phyloP scores from a whole-genome alignment of 108 stramenopile species.

The Ochromonas danica region DNA sequence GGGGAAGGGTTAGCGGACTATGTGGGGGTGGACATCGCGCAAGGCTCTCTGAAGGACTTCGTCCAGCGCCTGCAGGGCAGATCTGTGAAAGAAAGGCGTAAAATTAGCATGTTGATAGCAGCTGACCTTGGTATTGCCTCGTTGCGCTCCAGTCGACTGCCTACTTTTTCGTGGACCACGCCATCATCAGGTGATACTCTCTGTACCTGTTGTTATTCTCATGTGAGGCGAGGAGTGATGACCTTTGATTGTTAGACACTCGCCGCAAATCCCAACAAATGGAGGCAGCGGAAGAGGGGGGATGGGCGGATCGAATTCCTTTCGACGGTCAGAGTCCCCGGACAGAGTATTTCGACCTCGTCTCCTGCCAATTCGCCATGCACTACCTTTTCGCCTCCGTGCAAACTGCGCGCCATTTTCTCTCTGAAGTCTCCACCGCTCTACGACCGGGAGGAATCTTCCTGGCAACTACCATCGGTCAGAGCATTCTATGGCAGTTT shows the following conservation, averaged over 20 bases:
- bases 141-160: background rate
- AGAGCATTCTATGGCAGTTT: no score
- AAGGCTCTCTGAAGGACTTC: constrained; percentile 84
- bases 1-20: constrained; percentile 72
- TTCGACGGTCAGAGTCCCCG: background rate
- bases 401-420: constrained; percentile 57
- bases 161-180: background rate
- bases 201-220: no score
- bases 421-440: constrained; percentile 77
- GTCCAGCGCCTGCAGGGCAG: constrained; percentile 62
- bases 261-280: no score
- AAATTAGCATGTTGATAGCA: background rate
- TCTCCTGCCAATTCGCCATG: constrained; percentile 95
- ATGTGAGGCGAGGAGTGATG: no score
- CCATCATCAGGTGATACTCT: no score
- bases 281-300: background rate
- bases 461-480: constrained; percentile 89
- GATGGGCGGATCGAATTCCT: background rate
- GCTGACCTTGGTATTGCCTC: constrained; percentile 11
- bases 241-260: no score
- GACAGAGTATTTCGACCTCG: constrained; percentile 78
- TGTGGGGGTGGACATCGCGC: constrained; percentile 93
- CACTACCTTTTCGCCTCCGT: constrained; percentile 98
- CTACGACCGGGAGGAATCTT: constrained; percentile 76
- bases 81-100: constrained; percentile 7